Percentiles rank a stretch among this genome's conserved stretches.
phyloP scores from a whole-genome alignment of 2,329 filamentous ascomycete genomes.

The Lachnellula cervina region DNA sequence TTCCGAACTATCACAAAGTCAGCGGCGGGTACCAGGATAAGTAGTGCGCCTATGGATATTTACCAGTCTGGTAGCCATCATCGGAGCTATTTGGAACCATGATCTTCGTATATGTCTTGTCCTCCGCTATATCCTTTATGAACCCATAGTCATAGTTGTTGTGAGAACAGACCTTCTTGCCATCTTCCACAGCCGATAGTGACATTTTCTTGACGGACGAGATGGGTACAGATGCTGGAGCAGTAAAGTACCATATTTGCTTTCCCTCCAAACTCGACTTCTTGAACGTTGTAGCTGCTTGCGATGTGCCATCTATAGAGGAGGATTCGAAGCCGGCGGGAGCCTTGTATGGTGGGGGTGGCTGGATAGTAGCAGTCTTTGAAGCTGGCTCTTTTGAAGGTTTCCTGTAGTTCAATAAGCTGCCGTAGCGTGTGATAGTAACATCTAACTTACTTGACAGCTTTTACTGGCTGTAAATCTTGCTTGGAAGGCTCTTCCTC shows the following conservation, averaged over 20 bases:
- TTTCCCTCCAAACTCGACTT: conserved; percentile 60
- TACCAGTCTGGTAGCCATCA: conserved; percentile 50
- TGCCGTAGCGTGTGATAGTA: background rate
- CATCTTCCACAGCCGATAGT: conserved; percentile 51
- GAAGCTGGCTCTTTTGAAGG: conserved; percentile 10
- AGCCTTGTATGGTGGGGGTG: conserved; percentile 19
- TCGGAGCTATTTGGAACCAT: conserved; percentile 55
- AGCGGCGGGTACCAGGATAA: background rate
- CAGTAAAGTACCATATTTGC: conserved; percentile 77
- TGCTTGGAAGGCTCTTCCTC: conserved; percentile 24
- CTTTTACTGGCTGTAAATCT: conserved; percentile 4
- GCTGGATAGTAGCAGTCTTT: conserved; percentile 12
- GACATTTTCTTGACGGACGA: conserved; percentile 61
- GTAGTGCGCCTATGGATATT: conserved; percentile 23
- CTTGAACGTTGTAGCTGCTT: conserved; percentile 46
- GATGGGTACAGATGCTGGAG: conserved; percentile 65
- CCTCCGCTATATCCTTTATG: conserved; percentile 47
- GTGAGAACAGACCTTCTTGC: conserved; percentile 54
- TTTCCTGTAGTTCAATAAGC: conserved; percentile 7
- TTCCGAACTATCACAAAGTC: conserved; percentile 15
- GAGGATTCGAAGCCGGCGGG: conserved; percentile 26
- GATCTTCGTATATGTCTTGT: conserved; percentile 51
- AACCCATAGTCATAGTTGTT: conserved; percentile 60
- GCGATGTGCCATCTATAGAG: conserved; percentile 11
- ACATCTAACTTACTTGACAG: conserved; percentile 6